Base-by-base conservation (phyloP, 495 filamentous ascomycete genomes). In the Melanomma pulvis-pyrius region DNA sequence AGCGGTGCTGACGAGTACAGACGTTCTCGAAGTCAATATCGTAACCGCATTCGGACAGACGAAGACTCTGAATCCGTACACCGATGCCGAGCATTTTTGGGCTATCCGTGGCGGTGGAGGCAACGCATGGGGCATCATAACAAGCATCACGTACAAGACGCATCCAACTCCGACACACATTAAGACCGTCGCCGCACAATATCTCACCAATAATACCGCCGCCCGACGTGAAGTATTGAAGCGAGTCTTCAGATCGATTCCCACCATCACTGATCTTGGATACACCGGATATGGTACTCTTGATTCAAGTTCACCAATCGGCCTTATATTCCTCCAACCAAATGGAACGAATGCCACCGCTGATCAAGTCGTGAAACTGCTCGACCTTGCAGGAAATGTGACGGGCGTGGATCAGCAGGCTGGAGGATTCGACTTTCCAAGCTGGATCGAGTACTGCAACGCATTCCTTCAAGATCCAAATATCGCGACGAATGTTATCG, bases 391-490 rank as follows among this genome's bases (percentile, higher is more conserved):
- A 11, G 44, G 30, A 21, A 57, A 59, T 17, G 36, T 58, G 24
- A 47, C 51, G 19, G 53, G 53, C 1, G 61, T 65, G n/a, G 41
- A 21, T 4, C 30, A 9, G 9, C 36, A 47, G 36, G 41, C 39
- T 17, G 39, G 24, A 8, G 15, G 28, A 1, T 28, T 65, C 22
- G 32, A 29, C 22, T 66, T 59, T 25, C 55, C 55, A 6, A 46
- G 30, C 15, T 66, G 63, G 63, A 32, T 59, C 19, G 61, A 59
- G n/a, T 69, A 66, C 52, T 19, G 15, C 29, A 29, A 69, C 11
- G 34, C 25, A n/a, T 69, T 69, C 30, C 61, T 69, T 11, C 15
- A 41, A n/a, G 66, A 69, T 50, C 66, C 66, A 3, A 69, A 69
- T 30, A 65, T 69, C 28, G 66, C 61, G 11, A 69, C 66, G 39